Evolutionary conservation across 768 basidiomycete species (phyloP), one percentile per base, ranked within the genome.

Genomic region (Auriculariales sp.): DNA sequence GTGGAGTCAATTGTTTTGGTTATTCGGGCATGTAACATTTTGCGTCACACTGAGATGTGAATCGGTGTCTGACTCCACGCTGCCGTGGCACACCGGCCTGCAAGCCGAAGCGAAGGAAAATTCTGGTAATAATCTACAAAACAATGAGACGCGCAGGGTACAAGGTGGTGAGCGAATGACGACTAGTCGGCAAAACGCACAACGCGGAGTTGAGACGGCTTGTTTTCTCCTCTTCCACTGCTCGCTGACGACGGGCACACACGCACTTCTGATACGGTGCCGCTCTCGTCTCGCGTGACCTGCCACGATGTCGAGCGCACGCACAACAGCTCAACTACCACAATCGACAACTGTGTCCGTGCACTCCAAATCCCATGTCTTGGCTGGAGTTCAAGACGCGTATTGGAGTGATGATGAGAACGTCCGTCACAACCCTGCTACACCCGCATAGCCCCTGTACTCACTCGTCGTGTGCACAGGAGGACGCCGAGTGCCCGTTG

Each of bases 401-500:
- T 91, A 91, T 63, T 91, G 88, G 88, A 90, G 87, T 64, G 88
- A 91, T 66, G 88, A 91, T 65, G 88, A 91, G 61, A 75, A 80
- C 49, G 86, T 85, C 62, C 61, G 77, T 65, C 50, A 30, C 34
- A 36, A 47, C 22, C 47, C 47, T 31, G 31, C 55, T 47, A 50
- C 36, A 36, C 33, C 54, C 47, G 17, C 46, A 52, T 30, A 53
- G 48, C 54, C 54, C 32, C 56, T 49, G 50, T 36, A 54, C 48
- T 42, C 46, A n/a, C 35, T 10, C 28, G 29, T 61, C 58, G 58
- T 46, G 49, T 49, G 42, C 55, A 2, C 57, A 97, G 94, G 94
- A 98, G 64, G 92, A 97, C 61, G 86, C 87, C 54, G 95, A 98
- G 60, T 99, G 95, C 69, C 90, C 95, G 39, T 78, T 99, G 52